These are phyloP conservation scores for grape (Vitis vinifera) DNA, from an alignment of 164 flowering plant genomes.

Conservation along the genomic window DNA sequence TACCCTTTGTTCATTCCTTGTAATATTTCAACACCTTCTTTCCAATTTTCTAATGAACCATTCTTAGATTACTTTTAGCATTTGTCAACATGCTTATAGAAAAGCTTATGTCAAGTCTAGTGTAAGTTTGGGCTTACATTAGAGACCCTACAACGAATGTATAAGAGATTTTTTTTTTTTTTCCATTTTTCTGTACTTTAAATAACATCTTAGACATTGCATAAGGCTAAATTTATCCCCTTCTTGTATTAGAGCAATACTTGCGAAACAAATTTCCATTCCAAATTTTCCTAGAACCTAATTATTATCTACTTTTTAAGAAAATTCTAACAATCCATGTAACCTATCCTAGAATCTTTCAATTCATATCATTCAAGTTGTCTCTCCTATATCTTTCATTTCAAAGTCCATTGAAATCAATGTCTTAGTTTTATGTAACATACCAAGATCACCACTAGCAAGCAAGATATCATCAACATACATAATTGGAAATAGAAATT, in stretches of 20 bases:
- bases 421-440: conserved; percentile 6
- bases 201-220: background rate
- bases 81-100: too few relatives aligned
- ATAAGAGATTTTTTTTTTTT: background rate
- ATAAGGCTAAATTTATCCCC: background rate
- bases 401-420: background rate
- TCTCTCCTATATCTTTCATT: too few relatives aligned
- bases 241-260: background rate
- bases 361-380: too few relatives aligned
- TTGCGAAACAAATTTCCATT: background rate
- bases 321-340: background rate
- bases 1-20: too few relatives aligned
- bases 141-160: background rate
- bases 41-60: too few relatives aligned
- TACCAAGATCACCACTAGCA: background rate
- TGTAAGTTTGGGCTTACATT: background rate
- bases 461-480: too few relatives aligned
- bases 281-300: background rate
- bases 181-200: background rate
- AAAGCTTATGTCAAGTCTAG: background rate
- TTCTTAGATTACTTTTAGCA: too few relatives aligned
- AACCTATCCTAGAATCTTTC: too few relatives aligned
- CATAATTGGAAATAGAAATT: background rate
- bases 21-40: too few relatives aligned
- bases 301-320: background rate